These are phyloP conservation scores for Blastobotrys serpentis DNA, from an alignment of 1,139 yeast species.

Conservation along the genomic window DNA sequence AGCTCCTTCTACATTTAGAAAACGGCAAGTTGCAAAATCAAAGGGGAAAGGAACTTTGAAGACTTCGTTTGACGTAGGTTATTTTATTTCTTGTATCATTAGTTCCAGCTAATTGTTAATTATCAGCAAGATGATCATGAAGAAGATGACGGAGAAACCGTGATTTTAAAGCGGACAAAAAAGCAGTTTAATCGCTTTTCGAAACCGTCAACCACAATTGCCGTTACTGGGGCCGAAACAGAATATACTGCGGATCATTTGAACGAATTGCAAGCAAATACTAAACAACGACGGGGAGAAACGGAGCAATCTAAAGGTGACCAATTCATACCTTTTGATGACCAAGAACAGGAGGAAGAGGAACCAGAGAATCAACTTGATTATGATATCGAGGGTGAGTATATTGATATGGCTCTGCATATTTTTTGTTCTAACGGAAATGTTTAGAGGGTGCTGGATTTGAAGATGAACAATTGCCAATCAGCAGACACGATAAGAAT, in stretches of 20 bases:
- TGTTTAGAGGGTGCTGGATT: constrained; percentile 39
- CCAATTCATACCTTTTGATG: not conserved
- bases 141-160: constrained; percentile 8
- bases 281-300: constrained; percentile 9
- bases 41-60: not conserved
- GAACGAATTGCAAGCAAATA: constrained; percentile 7
- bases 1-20: not conserved
- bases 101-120: no score
- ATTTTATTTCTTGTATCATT: no score
- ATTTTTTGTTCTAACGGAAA: not conserved
- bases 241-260: not conserved
- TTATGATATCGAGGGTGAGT: constrained; percentile 6
- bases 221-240: not conserved
- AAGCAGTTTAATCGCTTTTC: not conserved
- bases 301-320: not conserved
- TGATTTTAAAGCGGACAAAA: not conserved
- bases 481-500: constrained; percentile 33
- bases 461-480: constrained; percentile 40
- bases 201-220: not conserved
- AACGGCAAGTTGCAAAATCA: not conserved
- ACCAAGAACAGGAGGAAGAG: not conserved
- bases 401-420: not conserved
- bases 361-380: not conserved
- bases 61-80: constrained; percentile 4
- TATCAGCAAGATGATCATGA: constrained; percentile 10